Base-by-base conservation (phyloP, 352 stramenopile genomes). In the Lagenidium giganteum region DNA sequence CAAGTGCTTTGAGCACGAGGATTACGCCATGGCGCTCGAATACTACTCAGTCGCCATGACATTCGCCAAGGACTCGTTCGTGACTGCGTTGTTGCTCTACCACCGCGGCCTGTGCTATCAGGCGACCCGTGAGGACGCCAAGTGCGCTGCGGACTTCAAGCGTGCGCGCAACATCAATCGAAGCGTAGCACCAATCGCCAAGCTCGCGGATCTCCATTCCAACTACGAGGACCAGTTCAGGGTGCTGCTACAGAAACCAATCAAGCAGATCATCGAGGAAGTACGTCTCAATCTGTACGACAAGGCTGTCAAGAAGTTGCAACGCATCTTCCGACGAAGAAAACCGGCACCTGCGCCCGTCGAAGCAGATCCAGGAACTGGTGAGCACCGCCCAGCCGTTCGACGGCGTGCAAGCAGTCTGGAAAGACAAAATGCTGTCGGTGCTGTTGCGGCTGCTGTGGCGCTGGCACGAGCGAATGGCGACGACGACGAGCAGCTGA, bases 1-100 rank as follows among this genome's bases (percentile, higher is more conserved):
- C 38, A 86, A 84, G 27, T 83, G 70, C 44, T 85, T 88, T 18
- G 30, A 59, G 14, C 70, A 78, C 12, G 76, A 88, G 49, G 76
- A 86, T 50, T 85, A 85, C 34, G 24, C 57, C 1, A 49, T 88
- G 9, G 73, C 76, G 4, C 40, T 75, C 22, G 73, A 86, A 21
- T 84, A 77, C 26, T 86, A 83, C 45, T 58, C 63, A 1, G 64
- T 80, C 18, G 59, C 76, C 0, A 41, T 79, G 12, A 81, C 65
- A 16, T 86, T 86, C 30, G 70, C 76, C 13, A 85, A 80, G 34
- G 66, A 86, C 37, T 84, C 76, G 25, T 56, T 69, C 27, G 56
- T 78, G 21, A 35, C 85, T 12, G 70, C 73, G 8, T 49, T 51
- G 2, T 61, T 86, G 13, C 55, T 78, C 29, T 83, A 82, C 45